Evolutionary conservation across 352 stramenopile genomes (phyloP).

Genomic region (Globisporangium spinosum): DNA sequence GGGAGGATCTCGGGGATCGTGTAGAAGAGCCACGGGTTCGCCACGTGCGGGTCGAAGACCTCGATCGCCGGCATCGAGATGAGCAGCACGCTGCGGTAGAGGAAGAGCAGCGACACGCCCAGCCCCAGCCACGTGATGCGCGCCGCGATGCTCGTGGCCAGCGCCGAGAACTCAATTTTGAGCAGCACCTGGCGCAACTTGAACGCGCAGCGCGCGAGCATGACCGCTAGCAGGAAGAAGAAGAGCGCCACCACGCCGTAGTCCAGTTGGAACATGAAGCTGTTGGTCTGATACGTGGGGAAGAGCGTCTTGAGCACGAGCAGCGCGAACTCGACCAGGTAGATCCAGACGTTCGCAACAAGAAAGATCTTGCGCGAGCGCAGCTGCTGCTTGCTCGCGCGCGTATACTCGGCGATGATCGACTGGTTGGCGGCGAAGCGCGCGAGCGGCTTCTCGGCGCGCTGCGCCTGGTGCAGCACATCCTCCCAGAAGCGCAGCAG

Average conservation of each 20-base stretch:
- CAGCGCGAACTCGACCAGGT: slow-evolving; percentile 67
- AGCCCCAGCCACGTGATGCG: slow-evolving; percentile 58
- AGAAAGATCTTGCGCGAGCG: slow-evolving; percentile 64
- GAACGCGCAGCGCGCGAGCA: slow-evolving; percentile 54
- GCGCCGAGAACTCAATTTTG: slow-evolving; percentile 75
- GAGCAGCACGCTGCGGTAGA: slow-evolving; percentile 54
- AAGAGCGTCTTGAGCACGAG: slow-evolving; percentile 73
- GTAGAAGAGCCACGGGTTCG: slow-evolving; percentile 77
- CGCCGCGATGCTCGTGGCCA: slow-evolving; percentile 49
- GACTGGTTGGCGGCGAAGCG: slow-evolving; percentile 65
- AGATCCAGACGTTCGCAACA: slow-evolving; percentile 82
- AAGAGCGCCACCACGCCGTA: slow-evolving; percentile 72
- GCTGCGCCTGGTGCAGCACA: slow-evolving; percentile 49
- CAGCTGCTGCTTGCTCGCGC: slow-evolving; percentile 40
- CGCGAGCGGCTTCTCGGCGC: slow-evolving; percentile 54
- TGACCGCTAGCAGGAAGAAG: slow-evolving; percentile 67
- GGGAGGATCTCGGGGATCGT: slow-evolving; percentile 69
- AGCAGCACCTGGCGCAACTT: slow-evolving; percentile 48
- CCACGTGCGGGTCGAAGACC: slow-evolving; percentile 67
- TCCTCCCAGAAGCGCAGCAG: slow-evolving; percentile 81
- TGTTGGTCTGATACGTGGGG: slow-evolving; percentile 34
- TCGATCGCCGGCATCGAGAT: slow-evolving; percentile 67
- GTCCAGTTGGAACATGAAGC: slow-evolving; percentile 64
- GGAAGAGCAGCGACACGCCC: slow-evolving; percentile 51
- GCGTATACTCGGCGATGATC: slow-evolving; percentile 70